Base-by-base conservation (phyloP, 2,329 filamentous ascomycete genomes). In the Grosmannia huntii region DNA sequence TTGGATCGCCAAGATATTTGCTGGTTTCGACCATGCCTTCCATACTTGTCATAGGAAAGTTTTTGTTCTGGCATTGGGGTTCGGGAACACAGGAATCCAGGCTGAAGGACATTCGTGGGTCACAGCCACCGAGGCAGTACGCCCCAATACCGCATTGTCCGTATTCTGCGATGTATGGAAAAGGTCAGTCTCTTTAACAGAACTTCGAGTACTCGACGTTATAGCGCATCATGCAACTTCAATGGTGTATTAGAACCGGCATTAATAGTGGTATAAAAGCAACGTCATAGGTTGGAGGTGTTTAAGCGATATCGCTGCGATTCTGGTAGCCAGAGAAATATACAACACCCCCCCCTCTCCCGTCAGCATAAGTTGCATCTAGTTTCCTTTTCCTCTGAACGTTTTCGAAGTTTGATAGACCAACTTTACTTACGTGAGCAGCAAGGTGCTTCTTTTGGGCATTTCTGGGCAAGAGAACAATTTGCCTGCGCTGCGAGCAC, bases 121-220 rank as follows among this genome's bases (percentile, higher is more conserved):
- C 92, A 76, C 94, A 99, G 62, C 94, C 94, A 66, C 94, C 94
- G 23, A 99, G 82, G 68, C 94, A 99, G 80, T 88, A 97, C 58
- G 91, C 94, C 67, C 94, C 94, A 58, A 90, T 84, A 75, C 92
- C 94, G 68, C 94, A 97, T 72, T 92, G 79, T 66, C 89, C 89
- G 72, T 96, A 97, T 73, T 94, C 90, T 95, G n/a, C 33, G n/a
- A 25, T 28, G 28, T 23, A 4, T n/a, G 16, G 19, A 19, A 7
- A 3, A 3, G 12, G 19, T 52, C 33, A 52, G 50, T n/a, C 28
- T 33, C 33, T 19, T n/a, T 52, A 9, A 6, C 14, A n/a, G 50
- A 52, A n/a, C 28, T 33, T 28, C 9, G 1, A 33, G 2, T 11
- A 33, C 5, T 3, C 5, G 10, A 5, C 5, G 19, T 9, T 9